Conservation (phyloP, 352 stramenopile genomes). For the Phytophthora constricta region DNA sequence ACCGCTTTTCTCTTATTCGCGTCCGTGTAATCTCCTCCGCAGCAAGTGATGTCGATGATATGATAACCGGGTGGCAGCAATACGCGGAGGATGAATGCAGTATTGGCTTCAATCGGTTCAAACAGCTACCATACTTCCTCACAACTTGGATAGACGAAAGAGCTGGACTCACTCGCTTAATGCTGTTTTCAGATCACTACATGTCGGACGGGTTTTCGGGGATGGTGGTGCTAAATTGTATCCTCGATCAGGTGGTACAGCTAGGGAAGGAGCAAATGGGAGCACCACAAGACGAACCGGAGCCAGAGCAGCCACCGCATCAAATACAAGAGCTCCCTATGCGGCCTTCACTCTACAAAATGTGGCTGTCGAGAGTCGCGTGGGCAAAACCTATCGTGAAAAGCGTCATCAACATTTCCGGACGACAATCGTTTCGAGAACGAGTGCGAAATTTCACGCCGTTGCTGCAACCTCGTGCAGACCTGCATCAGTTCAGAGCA, state of each 20-base stretch:
- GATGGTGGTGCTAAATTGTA: conserved; percentile 39
- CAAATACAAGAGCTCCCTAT: conserved; percentile 17
- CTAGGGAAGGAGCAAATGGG: conserved; percentile 1
- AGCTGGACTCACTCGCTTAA: conserved; percentile 26
- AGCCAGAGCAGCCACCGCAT: conserved; percentile 5
- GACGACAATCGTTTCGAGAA: conserved; percentile 9
- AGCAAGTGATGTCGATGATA: conserved; percentile 14
- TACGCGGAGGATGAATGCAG: conserved; percentile 45
- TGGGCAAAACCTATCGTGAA: conserved; percentile 18
- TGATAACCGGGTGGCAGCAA: conserved; percentile 29
- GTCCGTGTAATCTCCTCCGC: conserved; percentile 10
- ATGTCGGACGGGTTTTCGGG: conserved; percentile 54
- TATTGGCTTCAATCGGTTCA: conserved; percentile 36
- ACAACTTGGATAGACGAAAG: conserved; percentile 33
- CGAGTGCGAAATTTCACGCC: conserved; percentile 11
- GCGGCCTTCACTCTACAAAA: conserved; percentile 28
- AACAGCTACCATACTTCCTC: conserved; percentile 37
- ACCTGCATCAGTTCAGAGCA: conserved; percentile 33
- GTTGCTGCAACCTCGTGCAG: conserved; percentile 22
- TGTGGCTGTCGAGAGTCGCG: conserved; percentile 19
- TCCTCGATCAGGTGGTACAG: conserved; percentile 30
- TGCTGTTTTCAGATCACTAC: conserved; percentile 58
- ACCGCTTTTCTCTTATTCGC: conserved; percentile 11
- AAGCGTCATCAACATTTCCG: conserved; percentile 10
- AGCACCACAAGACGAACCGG: background rate